Base-by-base conservation (phyloP, 306 rosid genomes). In the Lotus japonicus region DNA sequence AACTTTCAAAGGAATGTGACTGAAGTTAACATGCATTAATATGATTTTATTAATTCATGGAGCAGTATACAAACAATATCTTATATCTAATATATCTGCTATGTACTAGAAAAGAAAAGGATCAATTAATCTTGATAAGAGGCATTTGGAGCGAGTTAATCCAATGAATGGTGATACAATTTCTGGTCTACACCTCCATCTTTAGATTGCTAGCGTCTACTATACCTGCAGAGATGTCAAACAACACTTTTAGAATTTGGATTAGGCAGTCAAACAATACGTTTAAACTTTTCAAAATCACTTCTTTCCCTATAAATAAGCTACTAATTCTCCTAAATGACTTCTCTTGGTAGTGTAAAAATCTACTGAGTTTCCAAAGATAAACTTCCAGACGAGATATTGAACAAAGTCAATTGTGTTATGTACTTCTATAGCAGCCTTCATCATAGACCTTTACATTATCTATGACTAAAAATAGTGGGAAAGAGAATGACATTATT, bases 131-230 rank as follows among this genome's bases (percentile, higher is more conserved):
- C 66, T 71, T 69, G 55, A 75, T 44, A 77, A 60, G 70, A 72
- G 50, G 71, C 85, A 55, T 51, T 14, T 33, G 57, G 78, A 65
- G 52, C 60, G 63, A 80, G 71, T 76, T 68, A 79, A 21, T 80
- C 82, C 75, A 78, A 78, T 13, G 39, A 82, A 81, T 75, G 45
- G 64, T 49, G 58, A 72, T 19, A 58, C 70, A 75, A 50, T 58
- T 10, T 83, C 73, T 49, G 41, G 48, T 73, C 84, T 85, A 86
- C 84, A 83, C 83, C 89, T 88, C 89, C 89, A 79, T 86, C 89
- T 88, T 88, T 62, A 78, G 77, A 72, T 86, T 83, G 82, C 83
- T 70, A 54, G 77, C 89, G 73, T 91, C 97, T 75, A 78, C 44
- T 23, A 86, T 67, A 70, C 91, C 97, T 91, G 95, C 86, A 76